Percentiles rank a stretch among this genome's conserved stretches.
Evolutionary conservation across 805 yeast species (phyloP).

Genomic region (Hanseniaspora thailandica): DNA sequence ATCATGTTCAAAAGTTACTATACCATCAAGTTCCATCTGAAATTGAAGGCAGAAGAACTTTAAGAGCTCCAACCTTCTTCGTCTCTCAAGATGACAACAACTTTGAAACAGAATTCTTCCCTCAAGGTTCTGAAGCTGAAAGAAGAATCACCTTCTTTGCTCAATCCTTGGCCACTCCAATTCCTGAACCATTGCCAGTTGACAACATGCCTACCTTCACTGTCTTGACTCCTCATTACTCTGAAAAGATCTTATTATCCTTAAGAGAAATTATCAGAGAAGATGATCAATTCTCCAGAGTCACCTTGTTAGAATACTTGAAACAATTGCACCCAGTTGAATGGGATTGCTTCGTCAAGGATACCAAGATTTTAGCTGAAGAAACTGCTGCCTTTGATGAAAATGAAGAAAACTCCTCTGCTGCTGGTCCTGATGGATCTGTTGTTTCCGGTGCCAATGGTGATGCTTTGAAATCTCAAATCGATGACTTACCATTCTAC

Average conservation of each 20-base stretch:
- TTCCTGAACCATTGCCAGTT: constrained; percentile 97
- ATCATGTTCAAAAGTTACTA: constrained; percentile 92
- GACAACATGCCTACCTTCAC: constrained; percentile 99
- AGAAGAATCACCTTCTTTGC: constrained; percentile 99
- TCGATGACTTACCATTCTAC: constrained; percentile 86
- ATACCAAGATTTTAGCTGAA: constrained; percentile 88
- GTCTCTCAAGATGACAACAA: constrained; percentile 93
- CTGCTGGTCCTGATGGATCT: constrained; percentile 14
- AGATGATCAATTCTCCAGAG: constrained; percentile 92
- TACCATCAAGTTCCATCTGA: constrained; percentile 98
- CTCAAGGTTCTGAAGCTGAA: constrained; percentile 94
- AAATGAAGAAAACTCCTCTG: constrained; percentile 8
- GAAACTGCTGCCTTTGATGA: constrained; percentile 66
- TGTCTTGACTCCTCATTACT: constrained; percentile 89
- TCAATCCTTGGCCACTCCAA: constrained; percentile 95
- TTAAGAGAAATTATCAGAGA: constrained; percentile 91
- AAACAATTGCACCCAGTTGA: constrained; percentile 92
- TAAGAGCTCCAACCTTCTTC: constrained; percentile 97
- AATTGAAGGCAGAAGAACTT: constrained; percentile 93
- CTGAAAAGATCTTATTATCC: constrained; percentile 88
- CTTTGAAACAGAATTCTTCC: constrained; percentile 94
- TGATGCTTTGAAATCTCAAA: constrained; percentile 64
- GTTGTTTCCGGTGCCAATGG: constrained; percentile 37
- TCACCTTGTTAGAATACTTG: constrained; percentile 83
- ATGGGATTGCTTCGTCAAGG: constrained; percentile 96